Base-by-base conservation (phyloP, 306 rosid species). In the Vachellia collinsii region DNA sequence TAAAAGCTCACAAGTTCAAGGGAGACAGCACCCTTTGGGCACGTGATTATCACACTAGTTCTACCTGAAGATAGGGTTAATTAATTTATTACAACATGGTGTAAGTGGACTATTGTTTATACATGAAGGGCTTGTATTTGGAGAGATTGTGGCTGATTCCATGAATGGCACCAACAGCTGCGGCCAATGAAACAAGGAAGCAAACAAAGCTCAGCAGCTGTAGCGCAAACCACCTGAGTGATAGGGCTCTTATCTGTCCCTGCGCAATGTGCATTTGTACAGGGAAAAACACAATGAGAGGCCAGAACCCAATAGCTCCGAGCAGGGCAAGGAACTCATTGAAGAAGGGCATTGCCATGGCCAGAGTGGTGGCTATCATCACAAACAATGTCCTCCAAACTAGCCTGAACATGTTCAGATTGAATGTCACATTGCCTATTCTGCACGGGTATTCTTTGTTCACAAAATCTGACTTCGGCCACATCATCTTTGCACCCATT, bases 301-400 rank as follows among this genome's bases (percentile, higher is more conserved):
- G 93, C 80, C 90, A 90, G 23, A 86, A 90, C 19, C 91, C 94
- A 9, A 88, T 29, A 29, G 92, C 92, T 39, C 94, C 97, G 13
- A 91, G 86, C 6, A 93, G 81, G 7, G 87, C 85, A 22, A 93
- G 89, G 82, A 90, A 69, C 56, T 89, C 84, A 6, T 86, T 85
- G 91, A 91, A 91, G 79, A 88, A 90, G 1, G 94, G 91, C 82
- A 91, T 78, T 19, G 85, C 83, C 88, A 85, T 87, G 7, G 91
- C 88, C 0, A 86, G 61, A 50, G 80, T 38, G 3, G 90, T 87
- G 3, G 76, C 87, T 5, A 84, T 0, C 14, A 77, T 86, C 76
- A 88, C 94, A 71, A 86, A 46, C 94, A 91, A 91, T 0, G 89
- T 90, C 79, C 98, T 89, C 98, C 94, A 91, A 79, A 72, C 73